These are phyloP conservation scores for Myxozyma kluyveri DNA, from an alignment of 805 yeast genomes.

Conservation along the genomic window DNA sequence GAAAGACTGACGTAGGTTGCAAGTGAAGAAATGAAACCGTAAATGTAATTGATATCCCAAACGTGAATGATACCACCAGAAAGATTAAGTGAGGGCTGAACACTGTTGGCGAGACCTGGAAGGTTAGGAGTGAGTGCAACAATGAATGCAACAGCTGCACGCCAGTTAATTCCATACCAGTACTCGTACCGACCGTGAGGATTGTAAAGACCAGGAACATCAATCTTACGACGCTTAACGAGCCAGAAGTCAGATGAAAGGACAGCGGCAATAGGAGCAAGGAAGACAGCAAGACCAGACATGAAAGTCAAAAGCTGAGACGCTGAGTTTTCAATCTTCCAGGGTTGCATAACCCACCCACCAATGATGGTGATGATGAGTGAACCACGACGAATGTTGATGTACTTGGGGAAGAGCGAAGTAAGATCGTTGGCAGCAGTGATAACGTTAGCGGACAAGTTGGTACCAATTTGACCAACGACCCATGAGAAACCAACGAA, in stretches of 20 bases:
- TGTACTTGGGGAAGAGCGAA: slow-evolving; percentile 54
- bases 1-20: slow-evolving; percentile 24
- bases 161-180: slow-evolving; percentile 47
- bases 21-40: slow-evolving; percentile 29
- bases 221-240: slow-evolving; percentile 23
- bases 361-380: slow-evolving; percentile 26
- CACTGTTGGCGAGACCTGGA: slow-evolving; percentile 34
- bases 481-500: slow-evolving; percentile 29
- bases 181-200: slow-evolving; percentile 46
- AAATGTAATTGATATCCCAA: slow-evolving; percentile 33
- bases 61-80: slow-evolving; percentile 30
- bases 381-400: slow-evolving; percentile 57
- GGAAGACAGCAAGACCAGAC: slow-evolving; percentile 29
- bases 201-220: slow-evolving; percentile 28
- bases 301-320: slow-evolving; percentile 27
- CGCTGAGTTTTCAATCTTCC: slow-evolving; percentile 30
- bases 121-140: slow-evolving; percentile 29
- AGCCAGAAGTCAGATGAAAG: slow-evolving; percentile 28
- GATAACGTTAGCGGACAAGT: slow-evolving; percentile 54
- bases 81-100: slow-evolving; percentile 15
- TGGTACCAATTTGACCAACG: slow-evolving; percentile 29
- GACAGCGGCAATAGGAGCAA: slow-evolving; percentile 29
- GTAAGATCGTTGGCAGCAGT: slow-evolving; percentile 59
- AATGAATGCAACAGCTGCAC: slow-evolving; percentile 42
- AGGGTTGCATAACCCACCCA: slow-evolving; percentile 32